Conservation (phyloP, 2,329 filamentous ascomycete species). For the Cercospora beticola region DNA sequence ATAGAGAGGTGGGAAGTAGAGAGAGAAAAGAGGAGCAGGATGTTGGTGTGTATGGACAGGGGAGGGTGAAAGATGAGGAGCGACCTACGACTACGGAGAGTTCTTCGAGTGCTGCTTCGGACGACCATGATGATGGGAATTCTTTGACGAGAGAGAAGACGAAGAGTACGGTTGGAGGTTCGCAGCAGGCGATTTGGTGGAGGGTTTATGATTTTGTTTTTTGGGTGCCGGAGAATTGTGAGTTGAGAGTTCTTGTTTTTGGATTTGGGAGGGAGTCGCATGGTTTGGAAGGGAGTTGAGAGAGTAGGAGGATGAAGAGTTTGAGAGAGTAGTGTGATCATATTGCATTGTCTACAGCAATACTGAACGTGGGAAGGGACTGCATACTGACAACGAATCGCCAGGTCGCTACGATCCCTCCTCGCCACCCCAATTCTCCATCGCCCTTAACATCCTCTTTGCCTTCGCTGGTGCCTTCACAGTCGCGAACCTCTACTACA, state of each 20-base stretch:
- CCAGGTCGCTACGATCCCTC: constrained; percentile 60
- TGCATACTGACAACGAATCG: background rate
- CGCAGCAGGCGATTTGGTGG: background rate
- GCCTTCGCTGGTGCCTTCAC: constrained; percentile 66
- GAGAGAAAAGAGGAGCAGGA: background rate
- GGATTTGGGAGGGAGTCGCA: too few species aligned
- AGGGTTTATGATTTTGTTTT: background rate
- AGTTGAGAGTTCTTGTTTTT: background rate
- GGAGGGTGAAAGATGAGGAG: background rate
- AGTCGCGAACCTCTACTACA: constrained; percentile 80
- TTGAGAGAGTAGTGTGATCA: too few species aligned
- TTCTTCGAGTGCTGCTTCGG: background rate
- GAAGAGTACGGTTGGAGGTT: background rate
- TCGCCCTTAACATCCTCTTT: constrained; percentile 69
- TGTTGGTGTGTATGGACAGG: background rate
- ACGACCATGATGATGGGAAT: background rate
- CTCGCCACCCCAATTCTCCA: constrained; percentile 66
- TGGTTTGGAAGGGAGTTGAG: too few species aligned
- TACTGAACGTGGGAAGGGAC: background rate
- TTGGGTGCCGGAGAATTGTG: constrained; percentile 5
- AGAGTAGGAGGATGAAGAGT: too few species aligned
- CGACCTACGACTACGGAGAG: background rate
- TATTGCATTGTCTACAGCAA: background rate
- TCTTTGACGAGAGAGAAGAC: background rate
- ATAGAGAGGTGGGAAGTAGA: background rate